A percentile compares a stretch with the other conserved stretches of the same genome.
These are phyloP conservation scores for Flaveria trinervia DNA, from an alignment of 129 eudicot genomes.

Conservation along the genomic window DNA sequence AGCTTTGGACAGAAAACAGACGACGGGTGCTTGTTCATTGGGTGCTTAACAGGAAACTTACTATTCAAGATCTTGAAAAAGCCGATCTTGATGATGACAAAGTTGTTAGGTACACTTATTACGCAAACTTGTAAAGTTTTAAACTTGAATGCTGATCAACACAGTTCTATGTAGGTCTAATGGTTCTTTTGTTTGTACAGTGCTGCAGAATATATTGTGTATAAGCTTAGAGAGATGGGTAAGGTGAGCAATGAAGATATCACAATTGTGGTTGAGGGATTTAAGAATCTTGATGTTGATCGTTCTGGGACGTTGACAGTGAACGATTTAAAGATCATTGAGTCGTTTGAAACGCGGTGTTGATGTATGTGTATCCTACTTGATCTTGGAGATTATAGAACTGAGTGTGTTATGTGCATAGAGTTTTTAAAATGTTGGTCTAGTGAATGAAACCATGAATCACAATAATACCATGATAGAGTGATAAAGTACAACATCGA, in stretches of 20 bases:
- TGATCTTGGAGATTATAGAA: not conserved
- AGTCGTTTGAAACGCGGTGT: slow-evolving; percentile 33
- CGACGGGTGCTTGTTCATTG: slow-evolving; percentile 47
- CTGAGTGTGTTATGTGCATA: too few species aligned
- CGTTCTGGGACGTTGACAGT: slow-evolving; percentile 73
- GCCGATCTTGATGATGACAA: slow-evolving; percentile 81
- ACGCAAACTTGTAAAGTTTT: not conserved
- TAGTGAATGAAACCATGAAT: too few species aligned
- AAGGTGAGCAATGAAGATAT: slow-evolving; percentile 63
- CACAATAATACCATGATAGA: too few species aligned
- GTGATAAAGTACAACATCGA: too few species aligned
- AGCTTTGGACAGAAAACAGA: slow-evolving; percentile 63
- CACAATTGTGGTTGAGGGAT: slow-evolving; percentile 47
- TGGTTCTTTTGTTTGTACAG: slow-evolving; percentile 32
- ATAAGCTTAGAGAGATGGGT: slow-evolving; percentile 81
- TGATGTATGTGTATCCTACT: slow-evolving; percentile 16
- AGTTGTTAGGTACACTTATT: slow-evolving; percentile 48
- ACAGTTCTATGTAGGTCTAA: not conserved
- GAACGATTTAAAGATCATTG: slow-evolving; percentile 41
- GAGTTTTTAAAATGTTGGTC: too few species aligned
- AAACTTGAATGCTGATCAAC: not conserved
- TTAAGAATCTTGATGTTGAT: slow-evolving; percentile 67
- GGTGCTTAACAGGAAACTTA: slow-evolving; percentile 67
- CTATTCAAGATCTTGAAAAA: slow-evolving; percentile 64
- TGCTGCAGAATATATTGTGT: slow-evolving; percentile 65